Base-by-base conservation (phyloP, 768 basidiomycete genomes). In the Hygrocybe coccinea region DNA sequence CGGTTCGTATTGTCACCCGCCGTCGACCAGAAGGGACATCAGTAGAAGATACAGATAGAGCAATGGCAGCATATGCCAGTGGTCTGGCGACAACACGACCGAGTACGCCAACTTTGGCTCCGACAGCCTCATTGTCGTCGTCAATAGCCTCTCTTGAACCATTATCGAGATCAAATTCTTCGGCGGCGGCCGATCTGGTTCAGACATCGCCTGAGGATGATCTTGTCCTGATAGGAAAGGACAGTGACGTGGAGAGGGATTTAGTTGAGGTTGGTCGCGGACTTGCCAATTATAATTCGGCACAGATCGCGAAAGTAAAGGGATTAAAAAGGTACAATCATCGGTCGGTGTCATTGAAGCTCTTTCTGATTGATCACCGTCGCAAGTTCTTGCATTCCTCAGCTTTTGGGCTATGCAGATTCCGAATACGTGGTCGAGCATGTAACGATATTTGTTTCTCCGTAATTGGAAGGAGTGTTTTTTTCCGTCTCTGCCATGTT, bases 351-450 rank as follows among this genome's bases (percentile, higher is more conserved):
- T 37, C 38, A 54, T 11, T 24, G n/a, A 54, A 56, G 60, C 57
- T 61, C 11, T 3, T 41, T 41, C 21, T 46, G 52, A 62, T 55
- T 50, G 25, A 33, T 55, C 0, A 46, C 50, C n/a, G n/a, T 58
- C 52, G 5, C 66, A 29, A 98, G 95, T 61, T 86, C 91, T 1
- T 79, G 89, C 50, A 83, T 99, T 37, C 75, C 86, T 8, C 81
- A 85, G 56, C 64, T 94, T 5, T 70, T 99, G 47, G 95, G 94
- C 2, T 98, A 99, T 69, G 90, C 89, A 12, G 97, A 99, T 66
- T 89, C 91, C 24, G 97, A 98, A 68, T 90, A 98, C 72, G 94
- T 98, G 47, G 95, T 95, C 5, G 97, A 98, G 66, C 91, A 94
- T 64, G 86, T 97, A 63, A 92, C 90, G 2, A 87, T 95, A 51